Percentiles rank a stretch among this genome's conserved stretches.
These are phyloP conservation scores for Daldinia concentrica DNA, from an alignment of 495 filamentous ascomycete species.

Conservation along the genomic window DNA sequence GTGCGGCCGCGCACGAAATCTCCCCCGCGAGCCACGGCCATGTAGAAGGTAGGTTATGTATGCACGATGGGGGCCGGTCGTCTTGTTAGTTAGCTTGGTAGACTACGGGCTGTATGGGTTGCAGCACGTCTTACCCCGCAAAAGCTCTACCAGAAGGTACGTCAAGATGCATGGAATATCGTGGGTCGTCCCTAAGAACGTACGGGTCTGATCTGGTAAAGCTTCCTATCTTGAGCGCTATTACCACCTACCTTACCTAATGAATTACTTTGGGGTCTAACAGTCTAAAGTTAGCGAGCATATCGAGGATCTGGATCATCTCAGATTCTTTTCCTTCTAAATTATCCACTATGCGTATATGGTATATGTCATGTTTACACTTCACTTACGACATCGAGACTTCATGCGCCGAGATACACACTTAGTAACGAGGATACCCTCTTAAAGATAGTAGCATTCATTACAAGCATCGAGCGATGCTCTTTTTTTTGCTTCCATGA, in stretches of 20 bases:
- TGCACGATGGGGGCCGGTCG: constrained; percentile 28
- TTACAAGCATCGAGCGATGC: constrained; percentile 1
- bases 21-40: constrained; percentile 9
- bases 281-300: constrained; percentile 24
- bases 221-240: constrained; percentile 17
- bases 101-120: constrained; percentile 34
- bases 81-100: constrained; percentile 19
- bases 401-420: constrained; percentile 20
- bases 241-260: constrained; percentile 26
- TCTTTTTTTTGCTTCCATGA: constrained; percentile 1
- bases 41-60: background rate
- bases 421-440: constrained; percentile 18
- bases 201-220: constrained; percentile 28
- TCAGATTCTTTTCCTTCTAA: constrained; percentile 12
- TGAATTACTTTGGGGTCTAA: constrained; percentile 15
- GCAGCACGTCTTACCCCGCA: constrained; percentile 38
- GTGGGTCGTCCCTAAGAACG: constrained; percentile 16
- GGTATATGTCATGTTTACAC: constrained; percentile 35
- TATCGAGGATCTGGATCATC: constrained; percentile 26
- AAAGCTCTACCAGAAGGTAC: constrained; percentile 32
- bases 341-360: constrained; percentile 16
- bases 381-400: constrained; percentile 24
- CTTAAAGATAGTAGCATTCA: background rate
- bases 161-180: constrained; percentile 40
- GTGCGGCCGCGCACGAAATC: constrained; percentile 22